Evolutionary conservation across 306 rosid species (phyloP), one percentile per base, ranked within the genome.

Genomic region (Glycine latifolia): DNA sequence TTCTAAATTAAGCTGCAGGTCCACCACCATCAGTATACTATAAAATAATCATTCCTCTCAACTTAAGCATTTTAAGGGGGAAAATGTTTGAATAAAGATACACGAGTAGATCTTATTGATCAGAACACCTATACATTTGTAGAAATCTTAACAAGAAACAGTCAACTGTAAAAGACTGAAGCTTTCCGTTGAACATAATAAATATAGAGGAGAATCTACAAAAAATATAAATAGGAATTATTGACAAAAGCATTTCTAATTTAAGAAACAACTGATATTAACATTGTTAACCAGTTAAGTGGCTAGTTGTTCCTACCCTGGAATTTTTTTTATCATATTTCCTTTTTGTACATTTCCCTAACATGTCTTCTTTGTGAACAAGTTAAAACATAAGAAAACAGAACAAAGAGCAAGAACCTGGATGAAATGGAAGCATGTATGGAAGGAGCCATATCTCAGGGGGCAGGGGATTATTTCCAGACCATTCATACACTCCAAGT

Each of bases 381-480:
- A 67, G 49, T 49, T 58, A 53, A 55, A 79, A 47, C 14, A 76
- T 49, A 67, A 33, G n/a, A 37, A 80, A 75, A 70, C 16, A 74
- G 71, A 68, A 69, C 61, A 77, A 71, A 70, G 78, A 70, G 76
- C 31, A 82, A 46, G 66, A 79, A 92, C 98, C 98, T 87, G 98
- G 97, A 92, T 94, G 97, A 71, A 90, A 3, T 70, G 98, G 98
- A 47, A 94, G 86, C 49, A 66, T 41, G 87, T 94, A 94, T 0
- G 98, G 94, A 85, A 90, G 92, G 79, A 94, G 92, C 98, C 98
- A 94, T 73, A 92, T 90, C 88, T 94, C 98, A 10, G 98, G 98
- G 52, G 98, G 97, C 79, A 94, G 46, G 56, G 98, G 98, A 90
- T 94, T 94, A 82, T 92, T 94, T 85, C 98, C 98, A 60, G 97